Conservation (phyloP, 1,139 yeast species). For the Yamadazyma pseudoaaseri region DNA sequence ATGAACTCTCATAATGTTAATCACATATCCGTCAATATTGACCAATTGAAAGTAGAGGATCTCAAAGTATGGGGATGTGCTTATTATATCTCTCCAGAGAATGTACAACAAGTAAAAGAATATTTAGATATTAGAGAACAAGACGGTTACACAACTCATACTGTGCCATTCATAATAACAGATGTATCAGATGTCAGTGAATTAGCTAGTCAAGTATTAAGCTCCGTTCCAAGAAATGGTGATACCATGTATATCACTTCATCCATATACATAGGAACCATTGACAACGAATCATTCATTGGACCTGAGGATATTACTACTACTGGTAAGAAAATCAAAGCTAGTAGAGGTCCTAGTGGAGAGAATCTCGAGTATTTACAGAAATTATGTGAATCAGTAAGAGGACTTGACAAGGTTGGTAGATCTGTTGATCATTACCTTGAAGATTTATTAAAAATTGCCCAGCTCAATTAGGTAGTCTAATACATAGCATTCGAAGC, state of each 20-base stretch:
- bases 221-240: slow-evolving; percentile 19
- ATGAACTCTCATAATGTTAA: background rate
- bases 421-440: slow-evolving; percentile 35
- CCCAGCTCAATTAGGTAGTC: background rate
- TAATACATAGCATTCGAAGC: no score
- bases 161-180: slow-evolving; percentile 60
- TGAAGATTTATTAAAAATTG: slow-evolving; percentile 26
- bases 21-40: slow-evolving; percentile 14
- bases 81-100: slow-evolving; percentile 67
- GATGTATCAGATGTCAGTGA: slow-evolving; percentile 25
- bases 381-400: slow-evolving; percentile 52
- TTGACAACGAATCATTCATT: slow-evolving; percentile 74
- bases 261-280: slow-evolving; percentile 75
- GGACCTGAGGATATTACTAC: slow-evolving; percentile 67
- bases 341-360: slow-evolving; percentile 78
- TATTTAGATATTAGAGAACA: slow-evolving; percentile 83
- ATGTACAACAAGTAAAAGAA: slow-evolving; percentile 58
- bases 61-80: slow-evolving; percentile 78
- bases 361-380: slow-evolving; percentile 68
- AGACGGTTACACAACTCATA: slow-evolving; percentile 77
- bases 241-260: slow-evolving; percentile 53
- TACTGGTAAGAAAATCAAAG: slow-evolving; percentile 61
- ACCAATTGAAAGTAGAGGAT: slow-evolving; percentile 38
- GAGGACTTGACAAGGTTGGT: slow-evolving; percentile 37
- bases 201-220: slow-evolving; percentile 12